These are phyloP conservation scores for Pyricularia sp. DNA, from an alignment of 2,329 filamentous ascomycete genomes.

Conservation along the genomic window DNA sequence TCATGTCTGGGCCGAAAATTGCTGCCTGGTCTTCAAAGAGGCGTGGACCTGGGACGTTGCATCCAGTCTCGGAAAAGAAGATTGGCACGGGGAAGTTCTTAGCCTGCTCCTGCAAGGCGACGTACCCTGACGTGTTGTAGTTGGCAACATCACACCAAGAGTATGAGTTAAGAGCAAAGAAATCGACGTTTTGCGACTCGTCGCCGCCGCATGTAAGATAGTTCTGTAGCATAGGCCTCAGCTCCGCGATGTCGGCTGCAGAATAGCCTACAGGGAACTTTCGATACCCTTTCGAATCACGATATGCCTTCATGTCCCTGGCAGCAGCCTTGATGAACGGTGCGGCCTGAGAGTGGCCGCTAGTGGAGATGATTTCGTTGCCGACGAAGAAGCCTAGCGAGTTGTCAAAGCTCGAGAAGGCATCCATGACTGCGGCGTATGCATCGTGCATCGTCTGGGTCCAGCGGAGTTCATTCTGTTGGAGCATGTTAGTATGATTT, in stretches of 20 bases:
- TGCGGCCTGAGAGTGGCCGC: constrained; percentile 48
- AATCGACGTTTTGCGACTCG: constrained; percentile 57
- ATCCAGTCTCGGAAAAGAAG: constrained; percentile 83
- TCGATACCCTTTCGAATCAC: constrained; percentile 62
- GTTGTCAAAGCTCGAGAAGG: constrained; percentile 67
- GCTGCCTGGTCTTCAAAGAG: constrained; percentile 60
- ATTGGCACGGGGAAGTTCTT: constrained; percentile 67
- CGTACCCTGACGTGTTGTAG: constrained; percentile 56
- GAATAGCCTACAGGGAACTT: constrained; percentile 78
- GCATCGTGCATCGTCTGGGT: constrained; percentile 55
- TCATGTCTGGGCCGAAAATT: constrained; percentile 65
- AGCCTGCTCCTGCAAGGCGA: constrained; percentile 51
- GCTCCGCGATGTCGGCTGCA: constrained; percentile 66
- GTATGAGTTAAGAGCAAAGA: constrained; percentile 78
- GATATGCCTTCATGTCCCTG: constrained; percentile 72
- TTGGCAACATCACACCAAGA: constrained; percentile 56
- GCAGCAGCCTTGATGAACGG: constrained; percentile 75
- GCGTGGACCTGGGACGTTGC: constrained; percentile 51
- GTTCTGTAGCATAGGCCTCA: constrained; percentile 47
- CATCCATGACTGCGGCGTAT: constrained; percentile 62
- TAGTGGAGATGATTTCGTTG: constrained; percentile 67
- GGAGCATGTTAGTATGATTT: constrained; percentile 6
- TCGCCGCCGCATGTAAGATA: constrained; percentile 72
- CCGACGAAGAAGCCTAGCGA: constrained; percentile 75
- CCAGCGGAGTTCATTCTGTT: constrained; percentile 47